A percentile compares a stretch with the other conserved stretches of the same genome.
These are phyloP conservation scores for Aureobasidium namibiae DNA, from an alignment of 2,329 filamentous ascomycete species.

Conservation along the genomic window DNA sequence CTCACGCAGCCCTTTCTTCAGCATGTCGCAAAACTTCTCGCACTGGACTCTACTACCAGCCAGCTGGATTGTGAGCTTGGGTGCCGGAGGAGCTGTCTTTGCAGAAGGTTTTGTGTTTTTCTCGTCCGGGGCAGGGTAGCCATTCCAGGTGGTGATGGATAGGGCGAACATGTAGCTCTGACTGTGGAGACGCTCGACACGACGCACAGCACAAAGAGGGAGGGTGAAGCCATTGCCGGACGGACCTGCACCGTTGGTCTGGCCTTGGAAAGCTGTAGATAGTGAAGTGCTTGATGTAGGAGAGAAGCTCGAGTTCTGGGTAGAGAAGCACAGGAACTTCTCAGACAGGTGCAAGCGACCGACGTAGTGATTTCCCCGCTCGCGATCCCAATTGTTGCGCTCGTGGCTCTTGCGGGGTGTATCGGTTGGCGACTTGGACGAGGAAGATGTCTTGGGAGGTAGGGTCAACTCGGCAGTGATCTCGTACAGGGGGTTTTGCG, in stretches of 20 bases:
- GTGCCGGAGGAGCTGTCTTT: conserved; percentile 53
- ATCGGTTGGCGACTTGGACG: conserved; percentile 19
- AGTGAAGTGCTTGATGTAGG: conserved; percentile 69
- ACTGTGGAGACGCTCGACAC: conserved; percentile 88
- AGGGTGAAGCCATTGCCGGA: conserved; percentile 94
- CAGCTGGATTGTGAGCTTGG: conserved; percentile 86
- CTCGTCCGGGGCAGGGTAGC: conserved; percentile 47
- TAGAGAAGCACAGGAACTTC: conserved; percentile 93
- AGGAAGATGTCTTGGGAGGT: conserved; percentile 42
- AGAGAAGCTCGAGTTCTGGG: conserved; percentile 79
- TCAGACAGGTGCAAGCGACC: conserved; percentile 93
- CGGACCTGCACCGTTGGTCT: conserved; percentile 86
- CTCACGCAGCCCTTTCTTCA: conserved; percentile 82
- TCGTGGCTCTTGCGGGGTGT: conserved; percentile 34
- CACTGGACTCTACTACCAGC: conserved; percentile 82
- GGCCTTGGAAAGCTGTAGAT: conserved; percentile 79
- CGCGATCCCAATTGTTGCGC: conserved; percentile 54
- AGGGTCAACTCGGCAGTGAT: conserved; percentile 94
- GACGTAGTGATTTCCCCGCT: conserved; percentile 61
- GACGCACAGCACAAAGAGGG: conserved; percentile 80
- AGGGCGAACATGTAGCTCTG: conserved; percentile 89
- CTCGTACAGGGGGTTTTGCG: conserved; percentile 89
- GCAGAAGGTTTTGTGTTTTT: conserved; percentile 28
- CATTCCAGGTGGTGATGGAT: conserved; percentile 91
- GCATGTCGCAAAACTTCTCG: conserved; percentile 89